These are phyloP conservation scores for Phalaenopsis equestris DNA, from an alignment of 106 monocot species.

Conservation along the genomic window DNA sequence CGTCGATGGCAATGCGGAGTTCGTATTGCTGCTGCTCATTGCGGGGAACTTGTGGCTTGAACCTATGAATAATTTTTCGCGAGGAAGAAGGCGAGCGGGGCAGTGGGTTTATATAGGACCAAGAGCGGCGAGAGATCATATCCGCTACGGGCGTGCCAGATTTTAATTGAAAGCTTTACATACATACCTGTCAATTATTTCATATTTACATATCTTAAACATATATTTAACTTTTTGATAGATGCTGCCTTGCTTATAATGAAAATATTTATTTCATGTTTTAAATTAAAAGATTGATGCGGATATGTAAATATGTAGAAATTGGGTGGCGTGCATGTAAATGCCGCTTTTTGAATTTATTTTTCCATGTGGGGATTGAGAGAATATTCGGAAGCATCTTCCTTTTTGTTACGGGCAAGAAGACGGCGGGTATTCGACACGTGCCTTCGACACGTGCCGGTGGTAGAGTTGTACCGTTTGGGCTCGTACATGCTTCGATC, in stretches of 20 bases:
- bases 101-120: neutral
- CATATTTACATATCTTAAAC: no score
- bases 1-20: conserved; percentile 2
- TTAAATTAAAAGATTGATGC: no score
- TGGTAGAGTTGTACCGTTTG: neutral
- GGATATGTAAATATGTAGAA: no score
- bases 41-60: neutral
- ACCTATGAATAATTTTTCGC: neutral
- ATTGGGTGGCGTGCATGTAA: no score
- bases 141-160: neutral
- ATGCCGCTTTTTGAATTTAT: no score
- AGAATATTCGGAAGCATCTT: no score
- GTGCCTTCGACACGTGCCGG: neutral
- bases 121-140: neutral
- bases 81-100: neutral
- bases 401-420: neutral
- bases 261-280: neutral
- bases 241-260: no score
- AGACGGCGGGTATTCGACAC: neutral
- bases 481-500: neutral
- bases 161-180: no score
- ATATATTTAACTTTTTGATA: no score
- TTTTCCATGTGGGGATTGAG: no score
- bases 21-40: neutral
- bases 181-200: no score